These are phyloP conservation scores for Cladobotryum mycophilum DNA, from an alignment of 2,329 filamentous ascomycete genomes.

Conservation along the genomic window DNA sequence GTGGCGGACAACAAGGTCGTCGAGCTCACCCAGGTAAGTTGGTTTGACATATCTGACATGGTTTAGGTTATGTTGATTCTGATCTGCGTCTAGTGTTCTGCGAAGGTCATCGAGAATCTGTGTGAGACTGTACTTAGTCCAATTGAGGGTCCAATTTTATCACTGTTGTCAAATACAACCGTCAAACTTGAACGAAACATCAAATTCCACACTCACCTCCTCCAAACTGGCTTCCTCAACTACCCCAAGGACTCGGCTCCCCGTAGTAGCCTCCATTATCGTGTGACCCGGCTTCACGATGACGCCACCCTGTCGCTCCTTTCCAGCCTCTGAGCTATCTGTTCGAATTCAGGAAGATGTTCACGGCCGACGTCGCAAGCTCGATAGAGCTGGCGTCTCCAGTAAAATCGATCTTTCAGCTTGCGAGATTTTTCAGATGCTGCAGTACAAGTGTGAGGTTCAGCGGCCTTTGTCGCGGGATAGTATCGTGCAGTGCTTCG, in stretches of 20 bases:
- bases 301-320: constrained; percentile 52
- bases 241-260: constrained; percentile 46
- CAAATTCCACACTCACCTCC: constrained; percentile 42
- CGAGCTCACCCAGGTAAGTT: constrained; percentile 40
- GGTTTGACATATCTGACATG: constrained; percentile 17
- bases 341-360: constrained; percentile 41
- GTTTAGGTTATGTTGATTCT: constrained; percentile 1
- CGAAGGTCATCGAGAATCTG: constrained; percentile 22
- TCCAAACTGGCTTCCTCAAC: constrained; percentile 53
- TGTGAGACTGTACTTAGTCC: neutral
- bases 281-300: constrained; percentile 28
- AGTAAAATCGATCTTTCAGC: constrained; percentile 43
- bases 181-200: neutral
- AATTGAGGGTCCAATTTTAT: too few relatives aligned
- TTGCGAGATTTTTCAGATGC: constrained; percentile 52
- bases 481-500: constrained; percentile 48
- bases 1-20: constrained; percentile 40
- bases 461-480: constrained; percentile 38
- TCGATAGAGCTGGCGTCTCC: constrained; percentile 26
- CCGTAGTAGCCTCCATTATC: constrained; percentile 36
- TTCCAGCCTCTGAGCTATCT: constrained; percentile 46
- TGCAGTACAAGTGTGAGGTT: constrained; percentile 56
- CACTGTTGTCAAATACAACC: too few relatives aligned
- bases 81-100: neutral
- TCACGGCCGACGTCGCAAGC: constrained; percentile 48